Evolutionary conservation across 2,329 filamentous ascomycete species (phyloP).

Genomic region (Ilyonectria robusta): DNA sequence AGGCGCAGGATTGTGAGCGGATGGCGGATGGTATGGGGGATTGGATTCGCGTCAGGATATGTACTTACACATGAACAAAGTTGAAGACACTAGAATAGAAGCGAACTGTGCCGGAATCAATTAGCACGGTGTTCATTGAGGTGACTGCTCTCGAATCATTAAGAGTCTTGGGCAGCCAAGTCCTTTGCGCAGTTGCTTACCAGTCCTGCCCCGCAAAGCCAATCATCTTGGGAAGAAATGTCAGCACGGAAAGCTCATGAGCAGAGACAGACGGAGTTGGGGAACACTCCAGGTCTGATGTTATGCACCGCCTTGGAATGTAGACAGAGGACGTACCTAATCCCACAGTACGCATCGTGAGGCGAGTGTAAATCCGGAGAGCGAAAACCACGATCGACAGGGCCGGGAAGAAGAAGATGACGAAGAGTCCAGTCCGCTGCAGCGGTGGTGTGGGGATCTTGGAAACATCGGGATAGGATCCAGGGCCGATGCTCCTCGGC

Average conservation of each 20-base stretch:
- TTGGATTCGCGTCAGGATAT: background rate
- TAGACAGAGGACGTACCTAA: conserved; percentile 30
- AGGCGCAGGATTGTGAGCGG: accelerated
- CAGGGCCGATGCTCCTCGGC: conserved; percentile 11
- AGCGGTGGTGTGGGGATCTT: conserved; percentile 52
- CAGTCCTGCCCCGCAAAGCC: conserved; percentile 43
- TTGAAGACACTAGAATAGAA: conserved; percentile 37
- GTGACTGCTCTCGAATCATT: background rate
- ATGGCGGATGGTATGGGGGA: background rate
- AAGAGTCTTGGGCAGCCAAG: background rate
- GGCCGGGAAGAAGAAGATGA: conserved; percentile 52
- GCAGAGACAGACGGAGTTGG: background rate
- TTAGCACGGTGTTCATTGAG: background rate
- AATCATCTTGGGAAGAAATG: conserved; percentile 43
- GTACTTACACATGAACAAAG: conserved; percentile 47
- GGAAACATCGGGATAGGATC: conserved; percentile 43
- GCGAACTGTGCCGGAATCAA: conserved; percentile 13
- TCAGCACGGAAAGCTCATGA: conserved; percentile 2
- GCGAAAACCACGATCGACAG: conserved; percentile 47
- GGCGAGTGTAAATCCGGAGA: conserved; percentile 47
- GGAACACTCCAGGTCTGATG: background rate
- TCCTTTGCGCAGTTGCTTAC: conserved; percentile 3
- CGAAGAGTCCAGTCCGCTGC: conserved; percentile 48
- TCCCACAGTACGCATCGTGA: conserved; percentile 48
- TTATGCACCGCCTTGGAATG: background rate